phyloP scores from a whole-genome alignment of 2,329 filamentous ascomycete species.

The Nigrospora sphaerica region DNA sequence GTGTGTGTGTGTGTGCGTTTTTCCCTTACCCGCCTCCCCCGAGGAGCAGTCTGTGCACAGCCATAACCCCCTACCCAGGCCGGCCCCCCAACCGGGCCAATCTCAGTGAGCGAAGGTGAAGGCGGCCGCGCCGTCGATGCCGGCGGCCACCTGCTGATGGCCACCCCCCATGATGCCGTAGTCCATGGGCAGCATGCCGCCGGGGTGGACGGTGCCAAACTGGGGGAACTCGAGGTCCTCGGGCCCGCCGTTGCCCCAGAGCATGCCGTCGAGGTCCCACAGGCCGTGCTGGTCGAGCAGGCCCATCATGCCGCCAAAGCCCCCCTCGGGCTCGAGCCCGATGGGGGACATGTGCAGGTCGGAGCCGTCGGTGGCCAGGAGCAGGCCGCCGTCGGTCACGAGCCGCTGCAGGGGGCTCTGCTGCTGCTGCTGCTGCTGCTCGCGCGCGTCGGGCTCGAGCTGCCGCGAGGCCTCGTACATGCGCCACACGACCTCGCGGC shows the following conservation, averaged over 20 bases:
- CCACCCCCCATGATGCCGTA: slow-evolving; percentile 10
- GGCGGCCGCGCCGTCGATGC: slow-evolving; percentile 27
- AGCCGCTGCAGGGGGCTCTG: slow-evolving; percentile 22
- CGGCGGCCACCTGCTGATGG: slow-evolving; percentile 19
- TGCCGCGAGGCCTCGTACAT: slow-evolving; percentile 53
- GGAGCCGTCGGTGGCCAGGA: slow-evolving; percentile 24
- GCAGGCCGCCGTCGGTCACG: slow-evolving; percentile 27
- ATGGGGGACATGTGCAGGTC: slow-evolving; percentile 45
- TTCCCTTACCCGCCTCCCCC: too few relatives aligned
- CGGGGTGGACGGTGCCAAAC: slow-evolving; percentile 17
- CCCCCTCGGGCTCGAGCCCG: slow-evolving; percentile 40
- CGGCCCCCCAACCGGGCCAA: not conserved
- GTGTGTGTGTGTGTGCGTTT: too few relatives aligned
- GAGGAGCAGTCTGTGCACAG: too few relatives aligned
- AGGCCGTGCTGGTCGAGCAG: slow-evolving; percentile 46
- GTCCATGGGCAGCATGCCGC: slow-evolving; percentile 22
- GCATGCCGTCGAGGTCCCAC: slow-evolving; percentile 51
- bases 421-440: too few relatives aligned
- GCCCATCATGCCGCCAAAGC: slow-evolving; percentile 38
- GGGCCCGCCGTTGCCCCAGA: slow-evolving; percentile 33
- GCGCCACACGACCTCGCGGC: slow-evolving; percentile 54
- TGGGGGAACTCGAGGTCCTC: slow-evolving; percentile 29
- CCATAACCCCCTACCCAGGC: not conserved
- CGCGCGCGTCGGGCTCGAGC: slow-evolving; percentile 25
- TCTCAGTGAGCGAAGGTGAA: slow-evolving; percentile 35